These are phyloP conservation scores for Trypethelium eluteriae DNA, from an alignment of 495 filamentous ascomycete species.

Conservation along the genomic window DNA sequence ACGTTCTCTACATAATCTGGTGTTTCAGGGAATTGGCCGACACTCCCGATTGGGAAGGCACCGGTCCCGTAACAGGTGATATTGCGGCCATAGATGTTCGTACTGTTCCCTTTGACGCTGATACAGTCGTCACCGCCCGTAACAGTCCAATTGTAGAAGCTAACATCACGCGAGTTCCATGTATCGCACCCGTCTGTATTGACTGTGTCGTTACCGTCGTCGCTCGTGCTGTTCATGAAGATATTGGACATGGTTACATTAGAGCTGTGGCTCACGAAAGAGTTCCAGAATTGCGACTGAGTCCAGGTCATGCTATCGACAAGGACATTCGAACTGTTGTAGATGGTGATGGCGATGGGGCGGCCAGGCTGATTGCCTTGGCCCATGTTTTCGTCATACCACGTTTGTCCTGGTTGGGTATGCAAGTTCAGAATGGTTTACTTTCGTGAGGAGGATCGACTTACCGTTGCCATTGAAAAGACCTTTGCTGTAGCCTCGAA, in stretches of 20 bases:
- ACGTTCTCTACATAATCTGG: conserved; percentile 27
- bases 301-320: conserved; percentile 24
- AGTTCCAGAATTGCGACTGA: conserved; percentile 24
- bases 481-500: conserved; percentile 20
- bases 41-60: conserved; percentile 18
- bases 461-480: conserved; percentile 24
- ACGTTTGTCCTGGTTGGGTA: conserved; percentile 16
- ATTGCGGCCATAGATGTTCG: conserved; percentile 24
- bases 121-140: conserved; percentile 27
- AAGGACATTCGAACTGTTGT: conserved; percentile 19
- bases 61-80: conserved; percentile 22
- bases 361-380: conserved; percentile 17
- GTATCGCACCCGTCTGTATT: conserved; percentile 29
- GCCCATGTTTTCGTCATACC: conserved; percentile 23
- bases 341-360: conserved; percentile 20
- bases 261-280: conserved; percentile 20
- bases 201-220: conserved; percentile 21
- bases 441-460: background rate
- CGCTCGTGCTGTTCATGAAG: conserved; percentile 21
- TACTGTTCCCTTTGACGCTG: conserved; percentile 25
- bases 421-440: background rate
- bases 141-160: conserved; percentile 25
- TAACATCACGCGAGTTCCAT: conserved; percentile 28
- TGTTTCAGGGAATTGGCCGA: conserved; percentile 16
- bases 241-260: conserved; percentile 27